A percentile compares a stretch with the other conserved stretches of the same genome.
Evolutionary conservation across 768 basidiomycete genomes (phyloP).

Genomic region (Suillus subaureus): DNA sequence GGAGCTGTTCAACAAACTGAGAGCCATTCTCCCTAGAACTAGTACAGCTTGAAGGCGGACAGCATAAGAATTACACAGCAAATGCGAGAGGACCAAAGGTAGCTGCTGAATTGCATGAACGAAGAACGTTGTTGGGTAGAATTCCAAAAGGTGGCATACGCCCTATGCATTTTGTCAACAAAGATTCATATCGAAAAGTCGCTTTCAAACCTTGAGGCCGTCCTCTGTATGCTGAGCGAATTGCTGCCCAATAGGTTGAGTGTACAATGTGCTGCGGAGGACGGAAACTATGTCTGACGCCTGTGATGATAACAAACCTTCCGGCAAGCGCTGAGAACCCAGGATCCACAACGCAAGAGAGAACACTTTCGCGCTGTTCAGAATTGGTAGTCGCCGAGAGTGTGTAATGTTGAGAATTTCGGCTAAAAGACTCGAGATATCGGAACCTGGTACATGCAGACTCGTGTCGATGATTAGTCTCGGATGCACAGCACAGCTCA

Average conservation of each 20-base stretch:
- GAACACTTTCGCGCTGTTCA: constrained; percentile 46
- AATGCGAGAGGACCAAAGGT: constrained; percentile 20
- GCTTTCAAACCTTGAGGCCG: constrained; percentile 30
- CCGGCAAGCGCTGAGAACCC: constrained; percentile 50
- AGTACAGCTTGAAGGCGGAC: constrained; percentile 25
- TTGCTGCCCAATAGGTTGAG: constrained; percentile 20
- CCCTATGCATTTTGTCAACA: constrained; percentile 18
- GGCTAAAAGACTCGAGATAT: constrained; percentile 46
- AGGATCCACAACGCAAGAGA: constrained; percentile 54
- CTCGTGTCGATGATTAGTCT: constrained; percentile 3
- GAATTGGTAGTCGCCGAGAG: constrained; percentile 35
- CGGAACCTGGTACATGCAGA: constrained; percentile 36
- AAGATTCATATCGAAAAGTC: background rate
- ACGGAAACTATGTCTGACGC: constrained; percentile 35
- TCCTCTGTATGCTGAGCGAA: constrained; percentile 20
- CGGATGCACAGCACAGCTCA: constrained; percentile 8
- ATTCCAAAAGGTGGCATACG: constrained; percentile 25
- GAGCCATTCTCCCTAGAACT: constrained; percentile 28
- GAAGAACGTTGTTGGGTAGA: constrained; percentile 20
- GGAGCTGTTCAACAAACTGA: constrained; percentile 30
- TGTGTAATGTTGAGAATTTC: constrained; percentile 47
- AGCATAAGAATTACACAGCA: constrained; percentile 18
- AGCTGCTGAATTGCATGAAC: constrained; percentile 22
- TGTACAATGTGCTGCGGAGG: constrained; percentile 40
- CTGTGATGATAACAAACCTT: constrained; percentile 35